Evolutionary conservation across 306 rosid species (phyloP).

Genomic region (Cicer arietinum): DNA sequence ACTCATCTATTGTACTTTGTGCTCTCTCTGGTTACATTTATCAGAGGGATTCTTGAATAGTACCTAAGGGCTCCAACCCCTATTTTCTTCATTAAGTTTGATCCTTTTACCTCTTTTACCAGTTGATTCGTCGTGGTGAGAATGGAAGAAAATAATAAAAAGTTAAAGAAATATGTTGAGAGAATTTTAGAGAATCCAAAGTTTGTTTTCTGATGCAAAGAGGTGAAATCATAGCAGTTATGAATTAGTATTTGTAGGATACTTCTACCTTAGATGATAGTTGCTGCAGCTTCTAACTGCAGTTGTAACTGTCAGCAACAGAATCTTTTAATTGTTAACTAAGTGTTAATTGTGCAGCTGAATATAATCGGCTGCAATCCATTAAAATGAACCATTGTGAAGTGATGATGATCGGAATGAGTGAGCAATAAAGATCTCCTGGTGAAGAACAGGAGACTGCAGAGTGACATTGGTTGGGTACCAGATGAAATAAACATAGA

Average conservation of each 20-base stretch:
- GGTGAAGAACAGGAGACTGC: not conserved
- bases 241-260: conserved; percentile 1
- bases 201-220: conserved; percentile 16
- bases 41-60: not conserved
- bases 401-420: not conserved
- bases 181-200: conserved; percentile 11
- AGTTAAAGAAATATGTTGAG: conserved; percentile 7
- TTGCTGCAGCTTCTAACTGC: not conserved
- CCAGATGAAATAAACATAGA: not conserved
- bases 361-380: not conserved
- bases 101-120: not conserved
- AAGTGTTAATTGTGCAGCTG: not conserved
- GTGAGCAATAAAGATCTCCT: not conserved
- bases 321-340: not conserved
- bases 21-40: not conserved
- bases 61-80: not conserved
- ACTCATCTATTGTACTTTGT: not conserved
- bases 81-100: conserved; percentile 1
- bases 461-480: not conserved
- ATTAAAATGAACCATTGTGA: not conserved
- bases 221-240: not conserved
- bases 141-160: conserved; percentile 19
- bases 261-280: not conserved
- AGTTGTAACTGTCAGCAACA: not conserved
- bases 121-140: not conserved